Base-by-base conservation (phyloP, 176 grass and related monocot genomes). In the Aegilops bicornis region DNA sequence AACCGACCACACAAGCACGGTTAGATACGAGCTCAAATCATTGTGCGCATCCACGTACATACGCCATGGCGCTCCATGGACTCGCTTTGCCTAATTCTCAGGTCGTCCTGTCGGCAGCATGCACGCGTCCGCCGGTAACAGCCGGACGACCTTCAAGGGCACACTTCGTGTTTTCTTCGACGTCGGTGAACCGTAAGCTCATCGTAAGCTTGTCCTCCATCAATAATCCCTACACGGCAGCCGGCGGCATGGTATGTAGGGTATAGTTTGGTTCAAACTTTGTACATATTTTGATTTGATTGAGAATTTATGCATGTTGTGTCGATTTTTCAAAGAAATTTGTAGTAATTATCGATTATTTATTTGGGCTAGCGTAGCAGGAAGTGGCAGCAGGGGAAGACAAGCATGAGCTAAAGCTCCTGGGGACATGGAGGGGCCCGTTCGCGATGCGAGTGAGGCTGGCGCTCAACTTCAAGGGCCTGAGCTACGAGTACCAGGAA, bases 281-380 rank as follows among this genome's bases (percentile, higher is more conserved):
- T 5, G 4, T 50, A 50, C 4, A 16, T 16, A 5, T 50, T 16
- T 47, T 4, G 0, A 15, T 13, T 14, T 4, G 1, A 47, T 47
- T 47, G 12, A 14, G 13, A 47, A 47, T 14, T 4, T 47, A 47
- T 4, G 45, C 0, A 47, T 47, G 45, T 47, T 14, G 12, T 1
- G 1, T 47, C 3, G 12, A 4, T 47, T 47, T 40, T 40, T 40
- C n/a, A n/a, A n/a, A n/a, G n/a, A n/a, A n/a, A n/a, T 40, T 40
- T 40, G 9, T 9, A 2, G 0, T 40, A 40, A 40, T 3, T 0
- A 1, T 50, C 1, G 4, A 0, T 40, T 16, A 15, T 50, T 16
- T 50, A 50, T 15, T 50, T 50, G 45, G 4, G 45, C 40, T 11
- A 2, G 40, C 10, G 10, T 43, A 43, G 40, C 2, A 43, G 11